phyloP scores from a whole-genome alignment of 148 eudicot genomes.

The Rheum nobile region DNA sequence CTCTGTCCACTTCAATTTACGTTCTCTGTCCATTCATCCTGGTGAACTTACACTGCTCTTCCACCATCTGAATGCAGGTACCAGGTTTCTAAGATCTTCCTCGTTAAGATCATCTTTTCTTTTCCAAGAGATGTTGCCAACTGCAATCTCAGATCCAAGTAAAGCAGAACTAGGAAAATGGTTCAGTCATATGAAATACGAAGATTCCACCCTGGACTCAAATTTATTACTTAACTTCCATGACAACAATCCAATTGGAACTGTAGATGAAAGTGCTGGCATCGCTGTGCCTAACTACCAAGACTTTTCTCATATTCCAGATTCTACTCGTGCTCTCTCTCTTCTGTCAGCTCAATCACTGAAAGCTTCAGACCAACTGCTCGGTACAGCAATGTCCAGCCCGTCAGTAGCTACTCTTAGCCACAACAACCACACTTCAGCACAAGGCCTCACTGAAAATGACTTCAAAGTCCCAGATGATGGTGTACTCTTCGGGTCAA shows the following conservation, averaged over 20 bases:
- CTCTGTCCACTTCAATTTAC: background rate
- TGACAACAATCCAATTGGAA: background rate
- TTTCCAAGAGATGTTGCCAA: constrained; percentile 32
- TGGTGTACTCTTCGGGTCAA: constrained; percentile 20
- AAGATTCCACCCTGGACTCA: constrained; percentile 5
- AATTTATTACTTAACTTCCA: constrained; percentile 3
- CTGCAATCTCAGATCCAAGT: constrained; percentile 12
- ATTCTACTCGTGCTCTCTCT: constrained; percentile 77
- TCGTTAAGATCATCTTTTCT: constrained; percentile 29
- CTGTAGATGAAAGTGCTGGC: background rate
- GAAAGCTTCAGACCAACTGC: constrained; percentile 14
- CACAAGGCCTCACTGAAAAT: constrained; percentile 11
- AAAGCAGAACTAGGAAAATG: constrained; percentile 15
- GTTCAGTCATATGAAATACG: constrained; percentile 8
- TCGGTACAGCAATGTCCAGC: constrained; percentile 6
- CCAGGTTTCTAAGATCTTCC: constrained; percentile 28
- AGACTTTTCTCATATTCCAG: constrained; percentile 8
- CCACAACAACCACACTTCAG: constrained; percentile 10
- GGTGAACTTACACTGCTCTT: background rate
- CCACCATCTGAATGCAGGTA: constrained; percentile 11
- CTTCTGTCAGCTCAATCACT: constrained; percentile 78
- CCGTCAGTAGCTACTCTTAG: constrained; percentile 8
- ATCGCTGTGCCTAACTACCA: background rate
- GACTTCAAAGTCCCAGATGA: constrained; percentile 16
- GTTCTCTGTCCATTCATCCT: background rate